Conservation (phyloP, 805 yeast genomes). For the Wickerhamiella musiphila region DNA sequence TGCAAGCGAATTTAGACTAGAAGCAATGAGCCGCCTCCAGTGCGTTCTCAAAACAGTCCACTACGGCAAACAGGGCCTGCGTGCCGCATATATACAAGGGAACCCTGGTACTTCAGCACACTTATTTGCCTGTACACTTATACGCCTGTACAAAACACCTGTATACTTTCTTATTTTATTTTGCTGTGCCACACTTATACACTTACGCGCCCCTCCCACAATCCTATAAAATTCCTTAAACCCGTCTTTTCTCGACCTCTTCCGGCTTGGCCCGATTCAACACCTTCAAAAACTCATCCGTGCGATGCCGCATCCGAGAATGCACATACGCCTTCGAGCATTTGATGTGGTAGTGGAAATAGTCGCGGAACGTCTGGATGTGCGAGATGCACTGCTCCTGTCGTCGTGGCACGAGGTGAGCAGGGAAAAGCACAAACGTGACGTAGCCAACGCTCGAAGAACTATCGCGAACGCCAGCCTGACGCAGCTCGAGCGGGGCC, state of each 20-base stretch:
- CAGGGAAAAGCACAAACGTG: constrained; percentile 36
- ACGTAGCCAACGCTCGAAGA: constrained; percentile 34
- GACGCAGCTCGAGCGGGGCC: constrained; percentile 76
- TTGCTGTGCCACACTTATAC: too few relatives aligned
- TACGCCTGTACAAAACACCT: neutral
- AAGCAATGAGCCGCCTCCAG: too few relatives aligned
- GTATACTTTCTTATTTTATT: neutral
- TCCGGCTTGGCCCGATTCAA: constrained; percentile 95
- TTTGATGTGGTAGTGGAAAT: constrained; percentile 96
- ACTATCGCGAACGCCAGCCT: constrained; percentile 20
- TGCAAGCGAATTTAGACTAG: too few relatives aligned
- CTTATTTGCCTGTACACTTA: too few relatives aligned
- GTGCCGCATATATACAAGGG: too few relatives aligned
- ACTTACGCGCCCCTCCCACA: too few relatives aligned
- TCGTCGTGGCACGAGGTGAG: constrained; percentile 47
- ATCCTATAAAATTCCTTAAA: too few relatives aligned
- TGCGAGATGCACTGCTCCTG: constrained; percentile 81
- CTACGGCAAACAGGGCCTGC: too few relatives aligned
- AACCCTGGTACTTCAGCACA: too few relatives aligned
- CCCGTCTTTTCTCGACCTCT: constrained; percentile 60
- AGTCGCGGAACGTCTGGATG: constrained; percentile 81
- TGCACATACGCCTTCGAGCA: constrained; percentile 97
- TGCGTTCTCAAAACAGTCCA: too few relatives aligned
- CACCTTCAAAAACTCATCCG: constrained; percentile 82
- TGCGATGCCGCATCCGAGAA: constrained; percentile 94